Base-by-base conservation (phyloP, 768 basidiomycete species). In the Boletellus ananiceps region DNA sequence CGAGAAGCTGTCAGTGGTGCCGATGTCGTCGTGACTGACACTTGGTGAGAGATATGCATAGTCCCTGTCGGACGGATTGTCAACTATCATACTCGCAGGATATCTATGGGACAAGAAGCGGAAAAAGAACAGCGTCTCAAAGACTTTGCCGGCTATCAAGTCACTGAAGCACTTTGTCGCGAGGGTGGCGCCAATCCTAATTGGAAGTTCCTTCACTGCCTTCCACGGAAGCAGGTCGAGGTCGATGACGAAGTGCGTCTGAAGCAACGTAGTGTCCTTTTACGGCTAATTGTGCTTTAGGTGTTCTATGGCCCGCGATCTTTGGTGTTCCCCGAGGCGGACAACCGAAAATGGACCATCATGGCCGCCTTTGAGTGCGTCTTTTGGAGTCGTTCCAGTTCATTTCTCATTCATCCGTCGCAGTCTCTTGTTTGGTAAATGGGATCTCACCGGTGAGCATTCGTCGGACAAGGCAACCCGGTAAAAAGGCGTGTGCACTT, bases 71-170 rank as follows among this genome's bases (percentile, higher is more conserved):
- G 5, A 8, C 43, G 35, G 18, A 15, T 14, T 15, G 19, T 43
- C 15, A 2, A 44, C 34, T 3, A 4, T 21, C 11, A 25, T 12
- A 2, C 15, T 11, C 23, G 13, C 60, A 94, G 92, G 93, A 93
- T 98, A 55, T 97, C 95, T 2, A 98, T 99, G 96, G 96, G 96
- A 15, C 93, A 96, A 69, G 96, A 98, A 69, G 87, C 84, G 1
- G 93, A 98, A 68, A 92, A 93, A 55, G 88, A 74, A 29, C 83
- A 91, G 57, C 83, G 95, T 14, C 66, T 95, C 37, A 72, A 80
- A 43, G 95, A 91, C 50, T 99, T 99, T 70, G 55, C 79, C 15
- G 94, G 96, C 2, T 99, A 90, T 68, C 96, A 97, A 63, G 83
- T 99, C 42, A 98, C 95, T 2, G 93, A 97, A 66, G 70, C 79